Conservation (phyloP, 805 yeast genomes). For the Pichia nanzhaoensis region DNA sequence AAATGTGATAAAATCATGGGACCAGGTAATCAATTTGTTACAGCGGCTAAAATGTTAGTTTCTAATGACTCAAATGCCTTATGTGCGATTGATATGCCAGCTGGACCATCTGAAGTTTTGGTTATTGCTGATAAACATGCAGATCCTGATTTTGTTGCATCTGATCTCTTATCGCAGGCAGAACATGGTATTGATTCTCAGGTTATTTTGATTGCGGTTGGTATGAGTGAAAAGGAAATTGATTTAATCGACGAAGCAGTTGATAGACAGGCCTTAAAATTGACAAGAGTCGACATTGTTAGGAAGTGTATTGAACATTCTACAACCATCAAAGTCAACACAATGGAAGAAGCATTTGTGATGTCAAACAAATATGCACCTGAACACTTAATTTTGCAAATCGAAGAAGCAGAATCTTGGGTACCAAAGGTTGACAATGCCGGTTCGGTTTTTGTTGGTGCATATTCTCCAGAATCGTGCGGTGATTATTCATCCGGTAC, state of each 20-base stretch:
- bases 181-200: constrained; percentile 99
- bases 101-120: constrained; percentile 97
- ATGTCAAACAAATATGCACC: constrained; percentile 93
- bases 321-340: constrained; percentile 61
- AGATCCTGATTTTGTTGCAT: constrained; percentile 95
- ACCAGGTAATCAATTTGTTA: constrained; percentile 98
- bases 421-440: constrained; percentile 82
- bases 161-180: constrained; percentile 93
- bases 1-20: constrained; percentile 97
- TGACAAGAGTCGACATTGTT: constrained; percentile 91
- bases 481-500: constrained; percentile 99
- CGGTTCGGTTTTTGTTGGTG: constrained; percentile 95
- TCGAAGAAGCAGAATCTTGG: constrained; percentile 66
- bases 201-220: constrained; percentile 84
- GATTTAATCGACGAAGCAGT: constrained; percentile 75
- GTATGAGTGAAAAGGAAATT: constrained; percentile 52
- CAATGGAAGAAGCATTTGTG: constrained; percentile 74
- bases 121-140: constrained; percentile 88
- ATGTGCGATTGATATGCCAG: constrained; percentile 98
- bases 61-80: constrained; percentile 92
- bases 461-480: constrained; percentile 93
- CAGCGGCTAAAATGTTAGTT: constrained; percentile 97
- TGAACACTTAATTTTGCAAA: constrained; percentile 91
- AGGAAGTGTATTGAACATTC: constrained; percentile 91
- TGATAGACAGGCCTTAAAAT: constrained; percentile 68